Evolutionary conservation across 495 filamentous ascomycete genomes (phyloP), one percentile per base, ranked within the genome.

Genomic region (Friedmanniomyces simplex): DNA sequence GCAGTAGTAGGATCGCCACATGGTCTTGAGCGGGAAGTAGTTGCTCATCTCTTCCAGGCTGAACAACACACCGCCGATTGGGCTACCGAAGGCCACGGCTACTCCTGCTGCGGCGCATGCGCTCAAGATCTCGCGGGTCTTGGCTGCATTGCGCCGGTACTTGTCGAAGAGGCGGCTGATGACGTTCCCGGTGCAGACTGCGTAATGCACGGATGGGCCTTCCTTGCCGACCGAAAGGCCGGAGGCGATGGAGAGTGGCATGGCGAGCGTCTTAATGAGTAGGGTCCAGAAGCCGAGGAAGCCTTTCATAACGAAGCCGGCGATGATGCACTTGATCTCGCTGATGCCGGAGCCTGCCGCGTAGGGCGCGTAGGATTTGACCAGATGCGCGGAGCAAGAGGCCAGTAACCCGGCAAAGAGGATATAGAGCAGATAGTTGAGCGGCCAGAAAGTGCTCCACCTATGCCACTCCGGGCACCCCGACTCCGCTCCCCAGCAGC

Each of bases 241-340:
- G 16, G 94, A 97, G 20, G 86, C 90, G 67, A 98, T 98, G 46
- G 93, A 88, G 20, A 98, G 76, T 0, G 93, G 93, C 49, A 98
- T 72, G 34, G 87, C 86, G 52, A 97, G 80, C 2, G 91, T 95
- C 71, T 98, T 98, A 68, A 98, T 97, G 37, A 94, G 61, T 12
- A 98, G 75, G 16, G 93, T 98, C 85, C 88, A 88, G 60, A 85
- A 86, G 30, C 93, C 88, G 41, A 98, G 77, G 66, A 97, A 98
- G 7, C 93, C 93, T 69, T 98, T 96, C 93, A 98, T 98, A 55
- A 97, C 87, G 63, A 98, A 98, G n/a, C 93, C 93, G 6, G 91
- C 91, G 65, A 98, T 95, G 63, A 98, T 98, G 71, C 93, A 97
- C 72, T 98, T 98, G 73, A 98, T 98, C 74, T 98, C 93, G 25